Evolutionary conservation across 2,329 filamentous ascomycete genomes (phyloP).

Genomic region (Plenodomus lindquistii): DNA sequence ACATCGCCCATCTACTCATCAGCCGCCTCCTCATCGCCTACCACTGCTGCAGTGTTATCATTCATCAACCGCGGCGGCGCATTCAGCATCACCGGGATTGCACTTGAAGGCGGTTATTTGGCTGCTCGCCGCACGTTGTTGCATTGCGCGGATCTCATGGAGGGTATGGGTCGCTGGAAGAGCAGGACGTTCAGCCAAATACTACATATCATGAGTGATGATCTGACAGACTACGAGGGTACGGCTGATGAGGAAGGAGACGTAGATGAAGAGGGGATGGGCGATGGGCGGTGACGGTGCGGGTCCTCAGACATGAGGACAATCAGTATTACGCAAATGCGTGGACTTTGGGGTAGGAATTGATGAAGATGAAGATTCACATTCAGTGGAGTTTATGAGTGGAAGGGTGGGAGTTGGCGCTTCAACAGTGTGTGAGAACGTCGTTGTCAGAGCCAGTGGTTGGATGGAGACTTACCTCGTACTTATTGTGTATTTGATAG

Average conservation of each 20-base stretch:
- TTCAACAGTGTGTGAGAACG: background rate
- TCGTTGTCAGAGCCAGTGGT: background rate
- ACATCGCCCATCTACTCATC: background rate
- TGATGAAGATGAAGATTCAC: conserved; percentile 3
- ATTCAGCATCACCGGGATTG: conserved; percentile 53
- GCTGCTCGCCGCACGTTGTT: conserved; percentile 56
- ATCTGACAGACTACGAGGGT: conserved; percentile 44
- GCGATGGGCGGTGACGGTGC: conserved; percentile 27
- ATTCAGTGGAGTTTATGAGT: background rate
- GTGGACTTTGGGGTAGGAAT: conserved; percentile 33
- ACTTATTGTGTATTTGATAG: background rate
- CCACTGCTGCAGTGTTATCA: conserved; percentile 40
- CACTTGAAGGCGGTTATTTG: conserved; percentile 55
- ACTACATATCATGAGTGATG: conserved; percentile 60
- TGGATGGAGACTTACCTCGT: background rate
- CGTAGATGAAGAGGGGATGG: background rate
- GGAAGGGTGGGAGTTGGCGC: background rate
- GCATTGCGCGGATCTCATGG: conserved; percentile 57
- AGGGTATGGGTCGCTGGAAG: conserved; percentile 58
- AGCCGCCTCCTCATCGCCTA: conserved; percentile 19
- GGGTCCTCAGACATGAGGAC: conserved; percentile 20
- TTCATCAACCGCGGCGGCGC: conserved; percentile 57
- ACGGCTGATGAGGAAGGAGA: conserved; percentile 11
- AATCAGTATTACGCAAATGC: conserved; percentile 27
- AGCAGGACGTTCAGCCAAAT: conserved; percentile 56